Percentiles rank a stretch among this genome's conserved stretches.
Conservation (phyloP, 371 early-diverging fungal species). For the Cokeromyces recurvatus region DNA sequence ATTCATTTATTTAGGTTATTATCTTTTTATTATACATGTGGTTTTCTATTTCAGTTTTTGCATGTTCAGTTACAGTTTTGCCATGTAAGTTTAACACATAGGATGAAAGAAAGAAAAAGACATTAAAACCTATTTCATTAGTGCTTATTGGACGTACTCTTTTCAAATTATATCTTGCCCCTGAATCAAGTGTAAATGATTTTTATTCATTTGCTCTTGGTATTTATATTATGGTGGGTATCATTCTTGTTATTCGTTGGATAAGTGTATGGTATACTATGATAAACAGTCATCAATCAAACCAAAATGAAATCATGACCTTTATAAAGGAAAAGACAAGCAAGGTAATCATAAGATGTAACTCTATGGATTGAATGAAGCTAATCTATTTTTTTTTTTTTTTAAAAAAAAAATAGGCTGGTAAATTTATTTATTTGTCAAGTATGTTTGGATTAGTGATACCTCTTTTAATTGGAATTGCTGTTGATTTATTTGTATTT, state of each 20-base stretch:
- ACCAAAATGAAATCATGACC: too few species aligned
- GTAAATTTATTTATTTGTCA: slow-evolving; percentile 30
- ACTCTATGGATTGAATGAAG: too few species aligned
- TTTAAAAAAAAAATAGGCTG: too few species aligned
- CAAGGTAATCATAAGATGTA: slow-evolving; percentile 4
- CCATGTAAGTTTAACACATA: slow-evolving; percentile 51
- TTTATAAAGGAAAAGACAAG: slow-evolving; percentile 4
- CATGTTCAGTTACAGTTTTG: slow-evolving; percentile 44
- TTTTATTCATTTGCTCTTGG: slow-evolving; percentile 52
- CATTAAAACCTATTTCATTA: slow-evolving; percentile 7
- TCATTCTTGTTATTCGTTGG: slow-evolving; percentile 20
- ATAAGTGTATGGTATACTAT: too few species aligned
- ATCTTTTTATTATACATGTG: slow-evolving; percentile 47
- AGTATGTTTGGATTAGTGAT: slow-evolving; percentile 45
- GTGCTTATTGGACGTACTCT: slow-evolving; percentile 49
- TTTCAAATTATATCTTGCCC: slow-evolving; percentile 31
- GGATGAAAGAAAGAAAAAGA: neutral
- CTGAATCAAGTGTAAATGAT: slow-evolving; percentile 48
- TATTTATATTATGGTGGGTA: slow-evolving; percentile 30
- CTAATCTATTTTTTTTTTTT: too few species aligned
- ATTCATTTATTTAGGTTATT: slow-evolving; percentile 20
- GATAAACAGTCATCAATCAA: too few species aligned
- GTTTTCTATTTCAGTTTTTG: slow-evolving; percentile 47
- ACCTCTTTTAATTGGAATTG: slow-evolving; percentile 49
- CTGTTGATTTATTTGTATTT: slow-evolving; percentile 54